phyloP scores from a whole-genome alignment of 2,329 filamentous ascomycete genomes.

The Elsinoe ampelina region DNA sequence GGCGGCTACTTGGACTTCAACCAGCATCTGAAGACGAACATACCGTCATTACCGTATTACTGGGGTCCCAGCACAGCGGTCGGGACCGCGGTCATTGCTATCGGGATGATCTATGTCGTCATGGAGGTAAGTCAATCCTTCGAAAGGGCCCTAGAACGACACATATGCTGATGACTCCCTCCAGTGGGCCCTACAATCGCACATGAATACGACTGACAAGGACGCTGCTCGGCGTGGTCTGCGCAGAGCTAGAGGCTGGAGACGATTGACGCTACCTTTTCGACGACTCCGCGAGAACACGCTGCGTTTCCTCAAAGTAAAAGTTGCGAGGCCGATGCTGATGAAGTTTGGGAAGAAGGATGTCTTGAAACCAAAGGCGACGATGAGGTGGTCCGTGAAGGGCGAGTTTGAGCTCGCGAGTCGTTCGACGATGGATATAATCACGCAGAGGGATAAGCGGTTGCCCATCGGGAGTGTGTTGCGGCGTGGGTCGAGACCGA shows the following conservation, averaged over 20 bases:
- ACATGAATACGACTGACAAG: constrained; percentile 25
- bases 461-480: too few species aligned
- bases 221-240: background rate
- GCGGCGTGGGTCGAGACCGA: too few species aligned
- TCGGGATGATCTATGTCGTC: constrained; percentile 30
- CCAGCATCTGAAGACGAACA: constrained; percentile 26
- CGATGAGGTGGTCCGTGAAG: background rate
- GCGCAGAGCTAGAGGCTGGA: background rate
- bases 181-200: constrained; percentile 31
- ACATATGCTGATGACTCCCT: background rate
- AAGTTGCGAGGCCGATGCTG: background rate
- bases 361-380: background rate
- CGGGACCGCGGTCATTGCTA: constrained; percentile 24
- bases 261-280: background rate
- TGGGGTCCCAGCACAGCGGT: constrained; percentile 29
- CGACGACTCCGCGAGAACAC: background rate
- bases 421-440: too few species aligned
- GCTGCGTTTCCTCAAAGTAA: background rate
- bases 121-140: constrained; percentile 20
- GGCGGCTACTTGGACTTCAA: constrained; percentile 38
- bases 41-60: constrained; percentile 22
- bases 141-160: background rate
- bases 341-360: background rate
- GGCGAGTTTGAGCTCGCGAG: background rate
- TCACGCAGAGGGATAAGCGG: too few species aligned